Percentiles rank a stretch among this genome's conserved stretches.
These are phyloP conservation scores for Penicillium verhagenii DNA, from an alignment of 495 filamentous ascomycete species.

Conservation along the genomic window DNA sequence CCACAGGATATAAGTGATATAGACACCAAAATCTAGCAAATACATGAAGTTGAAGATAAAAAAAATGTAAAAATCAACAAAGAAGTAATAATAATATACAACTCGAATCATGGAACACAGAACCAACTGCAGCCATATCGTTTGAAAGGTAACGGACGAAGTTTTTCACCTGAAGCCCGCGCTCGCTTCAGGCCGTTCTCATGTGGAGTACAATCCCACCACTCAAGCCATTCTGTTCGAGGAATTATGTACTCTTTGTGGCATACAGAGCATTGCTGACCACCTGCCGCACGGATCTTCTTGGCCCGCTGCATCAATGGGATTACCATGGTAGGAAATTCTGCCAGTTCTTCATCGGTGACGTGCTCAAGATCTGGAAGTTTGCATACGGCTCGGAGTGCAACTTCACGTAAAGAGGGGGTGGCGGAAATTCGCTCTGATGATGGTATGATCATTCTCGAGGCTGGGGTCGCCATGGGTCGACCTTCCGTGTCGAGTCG, in stretches of 20 bases:
- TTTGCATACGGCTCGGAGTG: slow-evolving; percentile 49
- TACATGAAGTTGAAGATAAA: neutral
- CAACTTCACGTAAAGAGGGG: slow-evolving; percentile 59
- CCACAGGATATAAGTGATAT: neutral
- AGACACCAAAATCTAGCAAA: neutral
- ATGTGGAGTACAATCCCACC: slow-evolving; percentile 56
- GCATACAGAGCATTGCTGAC: slow-evolving; percentile 61
- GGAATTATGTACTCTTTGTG: slow-evolving; percentile 55
- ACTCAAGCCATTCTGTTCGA: slow-evolving; percentile 71
- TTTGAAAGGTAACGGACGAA: slow-evolving; percentile 60
- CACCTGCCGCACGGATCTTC: slow-evolving; percentile 49
- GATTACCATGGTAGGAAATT: slow-evolving; percentile 42
- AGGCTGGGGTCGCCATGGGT: slow-evolving; percentile 12
- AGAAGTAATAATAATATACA: neutral
- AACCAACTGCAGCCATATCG: slow-evolving; percentile 64
- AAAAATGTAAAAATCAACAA: neutral
- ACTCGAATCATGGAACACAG: slow-evolving; percentile 46
- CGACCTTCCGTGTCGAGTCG: slow-evolving; percentile 48
- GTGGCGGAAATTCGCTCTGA: slow-evolving; percentile 18
- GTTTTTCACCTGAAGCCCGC: slow-evolving; percentile 31
- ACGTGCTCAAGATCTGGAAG: slow-evolving; percentile 44
- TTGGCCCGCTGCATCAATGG: slow-evolving; percentile 41
- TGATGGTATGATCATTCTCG: neutral
- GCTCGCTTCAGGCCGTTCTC: slow-evolving; percentile 46
- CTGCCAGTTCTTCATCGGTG: slow-evolving; percentile 36